A percentile compares a stretch with the other conserved stretches of the same genome.
phyloP scores from a whole-genome alignment of 108 stramenopile genomes.

The Pseudonitzschia multiseries region DNA sequence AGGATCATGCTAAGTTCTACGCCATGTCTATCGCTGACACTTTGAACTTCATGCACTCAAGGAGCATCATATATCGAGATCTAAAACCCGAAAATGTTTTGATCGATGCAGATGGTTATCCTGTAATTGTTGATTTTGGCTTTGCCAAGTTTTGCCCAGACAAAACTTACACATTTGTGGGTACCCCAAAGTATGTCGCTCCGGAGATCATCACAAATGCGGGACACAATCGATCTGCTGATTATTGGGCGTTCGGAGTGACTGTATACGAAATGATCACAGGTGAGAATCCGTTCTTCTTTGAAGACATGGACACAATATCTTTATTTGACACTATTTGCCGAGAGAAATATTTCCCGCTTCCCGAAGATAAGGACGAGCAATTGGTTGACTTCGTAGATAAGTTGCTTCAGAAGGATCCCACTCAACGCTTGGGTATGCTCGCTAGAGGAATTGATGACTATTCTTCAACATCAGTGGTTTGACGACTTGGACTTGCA shows the following conservation, averaged over 20 bases:
- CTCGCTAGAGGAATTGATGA: constrained; percentile 59
- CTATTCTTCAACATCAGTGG: constrained; percentile 62
- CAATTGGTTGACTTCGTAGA: constrained; percentile 49
- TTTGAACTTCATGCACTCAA: constrained; percentile 88
- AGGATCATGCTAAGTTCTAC: constrained; percentile 62
- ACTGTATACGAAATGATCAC: constrained; percentile 91
- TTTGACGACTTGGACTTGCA: constrained; percentile 69
- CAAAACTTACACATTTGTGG: constrained; percentile 95
- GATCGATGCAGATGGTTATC: constrained; percentile 74
- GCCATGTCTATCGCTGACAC: constrained; percentile 70
- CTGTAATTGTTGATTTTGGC: constrained; percentile 89
- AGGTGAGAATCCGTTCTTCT: constrained; percentile 80
- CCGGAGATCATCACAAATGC: constrained; percentile 88
- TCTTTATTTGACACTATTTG: constrained; percentile 83
- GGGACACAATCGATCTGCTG: constrained; percentile 87
- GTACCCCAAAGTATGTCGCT: constrained; percentile 94
- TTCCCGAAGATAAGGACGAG: constrained; percentile 2
- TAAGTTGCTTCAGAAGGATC: constrained; percentile 53
- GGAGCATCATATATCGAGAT: constrained; percentile 88
- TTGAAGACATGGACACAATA: constrained; percentile 74
- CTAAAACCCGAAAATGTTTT: constrained; percentile 89
- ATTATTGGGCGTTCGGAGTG: constrained; percentile 93
- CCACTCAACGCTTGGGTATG: constrained; percentile 59
- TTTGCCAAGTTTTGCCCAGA: constrained; percentile 70
- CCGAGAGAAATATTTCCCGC: constrained; percentile 64